phyloP scores from a whole-genome alignment of 2,329 filamentous ascomycete genomes.

The Pseudogymnoascus sp. region DNA sequence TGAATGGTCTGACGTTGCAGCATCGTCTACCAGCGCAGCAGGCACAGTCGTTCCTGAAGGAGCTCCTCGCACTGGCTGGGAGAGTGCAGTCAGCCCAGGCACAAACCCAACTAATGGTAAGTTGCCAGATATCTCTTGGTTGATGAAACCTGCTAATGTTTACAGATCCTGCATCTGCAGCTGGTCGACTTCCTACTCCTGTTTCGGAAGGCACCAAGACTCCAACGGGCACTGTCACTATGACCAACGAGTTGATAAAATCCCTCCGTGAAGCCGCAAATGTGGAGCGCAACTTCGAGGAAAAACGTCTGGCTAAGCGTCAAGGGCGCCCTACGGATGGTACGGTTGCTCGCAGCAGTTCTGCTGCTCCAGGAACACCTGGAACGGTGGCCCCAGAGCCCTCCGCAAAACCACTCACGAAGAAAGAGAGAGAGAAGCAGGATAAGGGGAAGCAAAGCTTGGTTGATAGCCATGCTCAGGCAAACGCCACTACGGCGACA shows the following conservation, averaged over 20 bases:
- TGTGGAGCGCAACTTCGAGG: conserved; percentile 65
- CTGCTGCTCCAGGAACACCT: conserved; percentile 51
- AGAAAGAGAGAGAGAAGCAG: conserved; percentile 78
- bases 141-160: conserved; percentile 30
- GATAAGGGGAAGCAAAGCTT: conserved; percentile 69
- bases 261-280: conserved; percentile 56
- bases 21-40: conserved; percentile 35
- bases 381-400: conserved; percentile 55
- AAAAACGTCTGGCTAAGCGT: conserved; percentile 61
- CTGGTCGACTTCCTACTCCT: conserved; percentile 38
- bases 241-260: conserved; percentile 37
- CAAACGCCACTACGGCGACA: conserved; percentile 75
- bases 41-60: conserved; percentile 23
- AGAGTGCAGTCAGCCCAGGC: conserved; percentile 46
- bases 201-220: conserved; percentile 43
- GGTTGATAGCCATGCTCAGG: conserved; percentile 69
- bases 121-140: conserved; percentile 23
- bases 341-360: conserved; percentile 39
- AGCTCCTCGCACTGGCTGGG: conserved; percentile 30
- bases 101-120: conserved; percentile 55
- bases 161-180: conserved; percentile 26
- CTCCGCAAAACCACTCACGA: conserved; percentile 65
- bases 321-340: conserved; percentile 50
- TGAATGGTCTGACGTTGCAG: conserved; percentile 68
- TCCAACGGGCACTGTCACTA: conserved; percentile 35